A percentile compares a stretch with the other conserved stretches of the same genome.
phyloP scores from a whole-genome alignment of 2,329 filamentous ascomycete species.

The Helotiales sp. region DNA sequence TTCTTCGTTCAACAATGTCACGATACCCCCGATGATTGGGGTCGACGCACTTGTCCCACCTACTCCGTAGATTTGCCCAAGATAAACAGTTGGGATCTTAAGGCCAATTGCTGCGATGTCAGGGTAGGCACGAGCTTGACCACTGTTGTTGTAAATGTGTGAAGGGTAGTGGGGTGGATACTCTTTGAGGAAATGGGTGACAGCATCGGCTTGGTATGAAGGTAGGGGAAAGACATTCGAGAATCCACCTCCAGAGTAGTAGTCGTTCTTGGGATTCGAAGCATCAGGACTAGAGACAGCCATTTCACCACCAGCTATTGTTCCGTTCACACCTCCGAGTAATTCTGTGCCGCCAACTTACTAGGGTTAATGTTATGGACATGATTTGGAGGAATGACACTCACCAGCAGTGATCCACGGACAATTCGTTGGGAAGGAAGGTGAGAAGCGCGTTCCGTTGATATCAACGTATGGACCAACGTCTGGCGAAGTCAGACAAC shows the following conservation, averaged over 20 bases:
- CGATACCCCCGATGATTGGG: constrained; percentile 56
- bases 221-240: constrained; percentile 40
- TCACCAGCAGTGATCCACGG: constrained; percentile 67
- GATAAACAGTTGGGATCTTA: constrained; percentile 22
- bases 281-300: constrained; percentile 32
- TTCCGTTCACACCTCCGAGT: constrained; percentile 42
- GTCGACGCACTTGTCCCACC: constrained; percentile 40
- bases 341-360: constrained; percentile 20
- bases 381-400: neutral
- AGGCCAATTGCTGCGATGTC: constrained; percentile 28
- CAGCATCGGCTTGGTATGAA: constrained; percentile 26
- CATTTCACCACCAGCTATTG: constrained; percentile 38
- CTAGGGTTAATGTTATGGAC: neutral
- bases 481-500: constrained; percentile 17
- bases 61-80: constrained; percentile 17
- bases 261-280: constrained; percentile 36
- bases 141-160: constrained; percentile 24
- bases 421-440: constrained; percentile 64
- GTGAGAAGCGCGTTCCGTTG: constrained; percentile 28
- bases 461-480: constrained; percentile 14
- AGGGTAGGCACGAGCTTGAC: constrained; percentile 26
- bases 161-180: constrained; percentile 24
- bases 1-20: constrained; percentile 43
- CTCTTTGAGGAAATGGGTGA: constrained; percentile 24
- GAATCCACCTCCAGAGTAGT: constrained; percentile 47